phyloP scores from a whole-genome alignment of 139 green algal species.

The Chlorella sp. region DNA sequence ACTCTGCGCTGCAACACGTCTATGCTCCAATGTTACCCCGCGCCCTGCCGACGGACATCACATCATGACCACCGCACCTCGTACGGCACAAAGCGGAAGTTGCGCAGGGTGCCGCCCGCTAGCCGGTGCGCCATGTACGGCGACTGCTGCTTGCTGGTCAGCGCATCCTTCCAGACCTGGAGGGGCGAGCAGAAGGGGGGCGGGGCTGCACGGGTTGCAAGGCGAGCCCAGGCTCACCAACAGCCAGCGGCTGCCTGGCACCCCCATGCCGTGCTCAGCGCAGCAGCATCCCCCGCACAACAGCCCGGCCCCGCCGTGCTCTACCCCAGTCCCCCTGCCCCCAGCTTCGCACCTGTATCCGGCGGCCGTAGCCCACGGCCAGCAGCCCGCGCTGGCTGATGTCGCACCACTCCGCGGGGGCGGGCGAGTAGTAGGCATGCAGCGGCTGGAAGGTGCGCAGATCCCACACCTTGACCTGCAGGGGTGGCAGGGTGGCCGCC shows the following conservation, averaged over 20 bases:
- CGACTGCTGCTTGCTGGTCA: constrained; percentile 76
- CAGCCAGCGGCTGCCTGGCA: neutral
- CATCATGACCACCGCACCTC: constrained; percentile 56
- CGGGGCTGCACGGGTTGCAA: neutral
- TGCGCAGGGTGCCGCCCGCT: constrained; percentile 39
- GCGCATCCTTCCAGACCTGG: constrained; percentile 89
- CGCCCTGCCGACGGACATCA: neutral
- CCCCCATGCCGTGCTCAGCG: neutral
- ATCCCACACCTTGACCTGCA: constrained; percentile 91
- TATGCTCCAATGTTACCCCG: neutral
- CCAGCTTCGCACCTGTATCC: constrained; percentile 78
- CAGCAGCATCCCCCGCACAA: too few relatives aligned
- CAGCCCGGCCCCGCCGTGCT: too few relatives aligned
- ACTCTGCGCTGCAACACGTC: neutral
- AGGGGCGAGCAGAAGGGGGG: neutral
- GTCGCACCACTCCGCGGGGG: constrained; percentile 73
- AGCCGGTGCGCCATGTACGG: constrained; percentile 92
- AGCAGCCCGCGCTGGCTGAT: constrained; percentile 95
- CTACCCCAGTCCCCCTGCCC: too few relatives aligned
- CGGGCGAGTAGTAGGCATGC: constrained; percentile 89
- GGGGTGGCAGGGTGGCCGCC: neutral
- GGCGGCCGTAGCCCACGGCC: constrained; percentile 78
- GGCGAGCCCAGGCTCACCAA: too few relatives aligned
- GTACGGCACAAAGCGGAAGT: constrained; percentile 92
- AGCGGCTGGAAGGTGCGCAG: constrained; percentile 84